A percentile compares a stretch with the other conserved stretches of the same genome.
Evolutionary conservation across 2,329 filamentous ascomycete species (phyloP).

Genomic region (Apiospora sp.): DNA sequence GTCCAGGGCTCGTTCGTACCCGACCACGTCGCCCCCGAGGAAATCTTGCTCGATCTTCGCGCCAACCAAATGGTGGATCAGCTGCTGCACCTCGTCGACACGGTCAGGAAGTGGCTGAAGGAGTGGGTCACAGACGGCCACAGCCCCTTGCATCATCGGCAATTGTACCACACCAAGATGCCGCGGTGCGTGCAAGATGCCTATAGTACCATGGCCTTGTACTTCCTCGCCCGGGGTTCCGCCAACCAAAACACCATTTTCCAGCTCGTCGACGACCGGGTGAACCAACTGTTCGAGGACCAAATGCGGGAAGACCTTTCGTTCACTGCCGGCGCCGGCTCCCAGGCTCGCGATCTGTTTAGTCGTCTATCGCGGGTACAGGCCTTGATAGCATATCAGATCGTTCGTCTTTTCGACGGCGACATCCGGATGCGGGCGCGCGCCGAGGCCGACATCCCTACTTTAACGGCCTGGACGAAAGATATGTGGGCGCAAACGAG

Average conservation of each 20-base stretch:
- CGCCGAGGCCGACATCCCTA: conserved; percentile 41
- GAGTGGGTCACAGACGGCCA: conserved; percentile 36
- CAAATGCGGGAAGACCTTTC: conserved; percentile 31
- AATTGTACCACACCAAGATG: conserved; percentile 37
- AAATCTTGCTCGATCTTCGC: conserved; percentile 22
- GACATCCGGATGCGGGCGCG: conserved; percentile 43
- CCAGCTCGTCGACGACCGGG: conserved; percentile 38
- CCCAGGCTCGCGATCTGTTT: conserved; percentile 28
- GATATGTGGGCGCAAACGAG: conserved; percentile 31
- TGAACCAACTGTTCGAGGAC: conserved; percentile 36
- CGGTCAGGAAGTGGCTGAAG: conserved; percentile 35
- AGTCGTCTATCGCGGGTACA: conserved; percentile 37
- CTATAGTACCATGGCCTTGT: conserved; percentile 36
- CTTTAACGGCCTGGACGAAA: conserved; percentile 37
- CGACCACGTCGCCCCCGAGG: background rate
- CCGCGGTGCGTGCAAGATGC: conserved; percentile 39
- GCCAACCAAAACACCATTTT: conserved; percentile 23
- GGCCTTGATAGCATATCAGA: conserved; percentile 41
- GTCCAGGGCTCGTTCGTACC: background rate
- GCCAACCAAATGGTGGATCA: conserved; percentile 31
- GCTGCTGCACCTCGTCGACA: conserved; percentile 34
- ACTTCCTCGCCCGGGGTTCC: conserved; percentile 25
- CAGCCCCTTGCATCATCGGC: conserved; percentile 36
- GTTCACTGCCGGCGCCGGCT: conserved; percentile 7
- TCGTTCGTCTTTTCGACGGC: conserved; percentile 46